Evolutionary conservation across 139 green algal genomes (phyloP).

Genomic region (Coelastrella sp.): DNA sequence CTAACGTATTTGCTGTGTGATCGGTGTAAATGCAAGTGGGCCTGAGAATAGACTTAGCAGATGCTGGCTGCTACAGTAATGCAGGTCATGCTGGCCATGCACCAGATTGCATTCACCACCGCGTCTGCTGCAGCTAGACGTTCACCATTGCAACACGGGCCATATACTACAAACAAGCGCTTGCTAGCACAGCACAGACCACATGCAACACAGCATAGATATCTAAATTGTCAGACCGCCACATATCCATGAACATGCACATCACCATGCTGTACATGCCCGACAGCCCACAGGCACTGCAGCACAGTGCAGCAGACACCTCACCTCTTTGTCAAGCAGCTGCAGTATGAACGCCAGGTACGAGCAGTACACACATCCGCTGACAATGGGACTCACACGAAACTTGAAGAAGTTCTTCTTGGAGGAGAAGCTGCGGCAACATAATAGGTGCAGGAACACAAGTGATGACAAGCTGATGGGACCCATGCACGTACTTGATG

Average conservation of each 20-base stretch:
- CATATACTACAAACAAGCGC: no score
- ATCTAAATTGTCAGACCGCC: no score
- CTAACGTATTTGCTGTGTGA: no score
- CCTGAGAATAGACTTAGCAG: no score
- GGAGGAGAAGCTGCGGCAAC: slow-evolving; percentile 11
- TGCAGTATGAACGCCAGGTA: slow-evolving; percentile 37
- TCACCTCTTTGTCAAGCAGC: slow-evolving; percentile 10
- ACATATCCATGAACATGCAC: no score
- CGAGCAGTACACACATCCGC: slow-evolving; percentile 22
- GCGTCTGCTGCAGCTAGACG: no score
- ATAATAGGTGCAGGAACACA: not conserved
- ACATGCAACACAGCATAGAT: no score
- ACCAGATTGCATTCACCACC: no score
- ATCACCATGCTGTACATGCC: not conserved
- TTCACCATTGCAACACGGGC: no score
- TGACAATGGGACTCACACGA: slow-evolving; percentile 39
- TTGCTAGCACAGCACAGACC: not conserved
- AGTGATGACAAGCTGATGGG: not conserved
- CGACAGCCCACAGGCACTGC: not conserved
- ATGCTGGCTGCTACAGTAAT: not conserved
- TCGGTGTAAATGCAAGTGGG: no score
- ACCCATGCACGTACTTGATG: not conserved
- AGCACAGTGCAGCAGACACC: not conserved
- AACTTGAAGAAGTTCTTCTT: slow-evolving; percentile 55
- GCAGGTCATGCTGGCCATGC: no score